phyloP scores from a whole-genome alignment of 2,329 filamentous ascomycete genomes.

The Phialophora chinensis region DNA sequence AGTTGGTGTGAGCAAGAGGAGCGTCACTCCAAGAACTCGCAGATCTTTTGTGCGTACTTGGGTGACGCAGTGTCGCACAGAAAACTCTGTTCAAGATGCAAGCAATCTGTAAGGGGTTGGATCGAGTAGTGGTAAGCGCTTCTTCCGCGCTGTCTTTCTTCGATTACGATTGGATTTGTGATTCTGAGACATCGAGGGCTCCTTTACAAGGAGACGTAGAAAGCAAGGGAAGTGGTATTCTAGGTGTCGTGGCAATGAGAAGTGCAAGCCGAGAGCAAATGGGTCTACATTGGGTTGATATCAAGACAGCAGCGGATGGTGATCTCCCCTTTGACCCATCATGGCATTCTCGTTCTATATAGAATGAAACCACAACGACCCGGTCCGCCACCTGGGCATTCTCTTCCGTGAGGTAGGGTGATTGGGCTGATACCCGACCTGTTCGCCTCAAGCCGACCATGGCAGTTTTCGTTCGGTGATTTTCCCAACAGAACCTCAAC shows the following conservation, averaged over 20 bases:
- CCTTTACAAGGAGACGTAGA: constrained; percentile 27
- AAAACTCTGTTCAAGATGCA: constrained; percentile 26
- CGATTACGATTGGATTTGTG: constrained; percentile 21
- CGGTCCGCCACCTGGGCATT: constrained; percentile 15
- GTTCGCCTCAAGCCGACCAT: constrained; percentile 1
- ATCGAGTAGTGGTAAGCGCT: constrained; percentile 34
- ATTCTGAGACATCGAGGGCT: constrained; percentile 36
- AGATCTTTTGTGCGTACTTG: constrained; percentile 20
- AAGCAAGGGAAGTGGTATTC: constrained; percentile 12
- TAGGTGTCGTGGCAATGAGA: constrained; percentile 8
- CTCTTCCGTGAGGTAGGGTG: constrained; percentile 18
- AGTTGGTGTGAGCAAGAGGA: constrained; percentile 27
- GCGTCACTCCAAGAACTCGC: constrained; percentile 33
- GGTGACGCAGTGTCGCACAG: constrained; percentile 35
- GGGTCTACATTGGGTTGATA: constrained; percentile 33
- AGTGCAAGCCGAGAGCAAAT: constrained; percentile 14
- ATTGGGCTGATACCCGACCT: constrained; percentile 23
- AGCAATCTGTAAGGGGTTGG: constrained; percentile 31
- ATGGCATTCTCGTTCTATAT: constrained; percentile 34
- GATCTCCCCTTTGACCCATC: constrained; percentile 6
- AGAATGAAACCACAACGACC: constrained; percentile 14
- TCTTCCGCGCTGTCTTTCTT: constrained; percentile 35
- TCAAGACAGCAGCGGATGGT: constrained; percentile 8
- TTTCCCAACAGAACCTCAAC: constrained; percentile 26
- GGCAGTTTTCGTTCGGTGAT: constrained; percentile 14